phyloP scores from a whole-genome alignment of 1,139 yeast species.

The Hyphopichia buzzinii region DNA sequence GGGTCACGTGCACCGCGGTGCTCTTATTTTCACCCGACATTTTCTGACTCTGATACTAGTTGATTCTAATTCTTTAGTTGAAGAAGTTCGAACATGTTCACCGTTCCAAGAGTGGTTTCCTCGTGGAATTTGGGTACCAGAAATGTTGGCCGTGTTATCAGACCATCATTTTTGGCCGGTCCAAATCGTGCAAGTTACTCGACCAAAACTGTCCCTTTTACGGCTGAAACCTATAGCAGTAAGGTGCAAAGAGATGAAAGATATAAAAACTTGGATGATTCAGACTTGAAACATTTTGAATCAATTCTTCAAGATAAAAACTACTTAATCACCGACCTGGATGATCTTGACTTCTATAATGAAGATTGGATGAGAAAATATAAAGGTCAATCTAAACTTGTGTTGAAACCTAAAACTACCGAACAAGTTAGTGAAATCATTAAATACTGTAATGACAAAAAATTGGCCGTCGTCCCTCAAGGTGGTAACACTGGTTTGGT shows the following conservation, averaged over 20 bases:
- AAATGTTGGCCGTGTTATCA: slow-evolving; percentile 2
- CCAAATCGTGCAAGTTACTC: slow-evolving; percentile 17
- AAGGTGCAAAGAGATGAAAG: slow-evolving; percentile 46
- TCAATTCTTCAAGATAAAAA: slow-evolving; percentile 51
- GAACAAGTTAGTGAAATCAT: slow-evolving; percentile 76
- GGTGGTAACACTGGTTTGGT: slow-evolving; percentile 98
- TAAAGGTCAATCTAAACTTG: slow-evolving; percentile 78
- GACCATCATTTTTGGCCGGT: slow-evolving; percentile 1
- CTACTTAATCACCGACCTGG: slow-evolving; percentile 50
- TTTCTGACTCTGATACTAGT: no score
- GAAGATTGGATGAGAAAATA: slow-evolving; percentile 98
- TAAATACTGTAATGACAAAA: slow-evolving; percentile 76
- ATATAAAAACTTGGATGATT: slow-evolving; percentile 47
- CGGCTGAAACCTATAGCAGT: slow-evolving; percentile 62
- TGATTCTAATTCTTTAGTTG: neutral
- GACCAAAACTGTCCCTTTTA: slow-evolving; percentile 50
- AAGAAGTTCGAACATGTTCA: neutral
- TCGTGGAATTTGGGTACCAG: slow-evolving; percentile 1
- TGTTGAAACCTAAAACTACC: slow-evolving; percentile 80
- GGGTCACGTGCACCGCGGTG: no score
- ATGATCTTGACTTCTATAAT: slow-evolving; percentile 71
- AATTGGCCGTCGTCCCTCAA: slow-evolving; percentile 89
- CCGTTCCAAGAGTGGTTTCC: neutral
- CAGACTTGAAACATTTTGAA: slow-evolving; percentile 64
- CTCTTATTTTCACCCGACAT: no score